Evolutionary conservation across 2,329 filamentous ascomycete species (phyloP), one percentile per base, ranked within the genome.

Genomic region (Huntiella savannae): DNA sequence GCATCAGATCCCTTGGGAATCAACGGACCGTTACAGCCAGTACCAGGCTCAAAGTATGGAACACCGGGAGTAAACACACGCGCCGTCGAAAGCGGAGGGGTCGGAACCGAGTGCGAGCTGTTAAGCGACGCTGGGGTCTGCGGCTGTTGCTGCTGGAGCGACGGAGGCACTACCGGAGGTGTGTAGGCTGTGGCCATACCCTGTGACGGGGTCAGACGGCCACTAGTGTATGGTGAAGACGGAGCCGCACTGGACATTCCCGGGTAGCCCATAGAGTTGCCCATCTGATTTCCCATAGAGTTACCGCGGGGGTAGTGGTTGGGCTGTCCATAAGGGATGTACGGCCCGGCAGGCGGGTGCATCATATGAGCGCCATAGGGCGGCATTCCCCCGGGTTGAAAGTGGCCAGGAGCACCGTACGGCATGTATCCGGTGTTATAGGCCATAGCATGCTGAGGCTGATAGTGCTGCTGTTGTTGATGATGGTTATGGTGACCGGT

Each of bases 51-150:
- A 32, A 46, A 34, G 36, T 34, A 49, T n/a, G 43, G 43, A 12
- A 46, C 43, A 12, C 48, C 48, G 34, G 48, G 48, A 12, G 44
- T 46, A 28, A 49, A 49, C 28, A 46, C 48, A 15, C 48, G 48
- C 17, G 48, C 36, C 5, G 44, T 40, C 10, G 47, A 49, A 35
- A 49, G 43, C 34, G 48, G 48, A 4, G 43, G 48, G 7, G 48
- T 49, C 19, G 43, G 17, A 13, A 39, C 43, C 10, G 33, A 33
- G 15, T 3, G 66, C 64, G 48, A 43, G 10, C 35, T 40, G 47
- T 69, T 64, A 13, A 67, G 68, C 12, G 71, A 74, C 4, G 68
- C 69, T 3, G 71, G 71, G 7, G 71, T 72, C 32, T 68, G 66
- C 15, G 68, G 62, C 47, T 61, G 61, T 28, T 40, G 61, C 47